Evolutionary conservation across 306 rosid species (phyloP).

Genomic region (Quercus suber): DNA sequence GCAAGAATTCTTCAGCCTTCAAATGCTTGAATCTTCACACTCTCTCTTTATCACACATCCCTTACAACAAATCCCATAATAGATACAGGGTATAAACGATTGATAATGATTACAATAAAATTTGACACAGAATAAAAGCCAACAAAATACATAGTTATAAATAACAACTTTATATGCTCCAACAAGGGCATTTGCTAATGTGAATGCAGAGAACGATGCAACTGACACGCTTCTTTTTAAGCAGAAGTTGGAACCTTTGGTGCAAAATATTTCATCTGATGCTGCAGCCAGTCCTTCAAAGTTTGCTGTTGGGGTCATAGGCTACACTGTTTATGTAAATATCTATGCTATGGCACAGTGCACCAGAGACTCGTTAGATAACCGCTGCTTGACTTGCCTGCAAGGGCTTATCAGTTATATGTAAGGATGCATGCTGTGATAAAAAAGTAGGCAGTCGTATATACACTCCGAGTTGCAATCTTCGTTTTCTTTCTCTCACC

Average conservation of each 20-base stretch:
- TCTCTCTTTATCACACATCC: too few relatives aligned
- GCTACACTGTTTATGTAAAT: background rate
- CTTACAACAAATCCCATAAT: too few relatives aligned
- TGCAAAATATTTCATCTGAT: slow-evolving; percentile 2
- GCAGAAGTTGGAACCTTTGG: background rate
- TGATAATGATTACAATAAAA: too few relatives aligned
- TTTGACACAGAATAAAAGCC: too few relatives aligned
- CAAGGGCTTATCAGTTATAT: slow-evolving; percentile 2
- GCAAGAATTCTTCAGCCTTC: too few relatives aligned
- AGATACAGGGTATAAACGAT: too few relatives aligned
- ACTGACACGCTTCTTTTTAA: slow-evolving; percentile 6
- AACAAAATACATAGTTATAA: too few relatives aligned
- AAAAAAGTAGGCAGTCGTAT: slow-evolving; percentile 11
- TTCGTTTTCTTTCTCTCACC: slow-evolving; percentile 20
- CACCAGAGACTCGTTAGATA: slow-evolving; percentile 13
- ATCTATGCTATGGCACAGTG: slow-evolving; percentile 28
- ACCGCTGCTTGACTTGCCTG: slow-evolving; percentile 30
- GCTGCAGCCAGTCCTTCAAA: slow-evolving; percentile 27
- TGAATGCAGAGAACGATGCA: background rate
- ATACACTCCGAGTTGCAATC: slow-evolving; percentile 21
- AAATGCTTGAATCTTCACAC: too few relatives aligned
- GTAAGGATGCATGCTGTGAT: background rate
- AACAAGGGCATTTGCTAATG: background rate
- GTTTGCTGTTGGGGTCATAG: slow-evolving; percentile 4
- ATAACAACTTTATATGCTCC: background rate